phyloP scores from a whole-genome alignment of 495 filamentous ascomycete species.

The Rostrohypoxylon terebratum region DNA sequence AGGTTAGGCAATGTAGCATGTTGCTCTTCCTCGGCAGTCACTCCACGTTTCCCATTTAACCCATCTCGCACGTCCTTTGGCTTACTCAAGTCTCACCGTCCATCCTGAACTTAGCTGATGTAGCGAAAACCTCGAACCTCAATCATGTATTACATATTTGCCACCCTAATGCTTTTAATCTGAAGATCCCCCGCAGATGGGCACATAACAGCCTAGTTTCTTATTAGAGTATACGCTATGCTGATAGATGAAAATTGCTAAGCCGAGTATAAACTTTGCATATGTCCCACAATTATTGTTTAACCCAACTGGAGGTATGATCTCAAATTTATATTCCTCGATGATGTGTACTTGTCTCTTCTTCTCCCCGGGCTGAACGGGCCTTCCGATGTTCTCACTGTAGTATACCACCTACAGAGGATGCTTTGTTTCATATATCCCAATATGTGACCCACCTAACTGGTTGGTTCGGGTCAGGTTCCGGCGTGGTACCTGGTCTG shows the following conservation, averaged over 20 bases:
- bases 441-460: background rate
- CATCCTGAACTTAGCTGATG: background rate
- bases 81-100: background rate
- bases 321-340: background rate
- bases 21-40: background rate
- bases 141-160: background rate
- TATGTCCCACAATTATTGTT: background rate
- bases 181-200: background rate
- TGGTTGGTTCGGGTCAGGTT: background rate
- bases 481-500: background rate
- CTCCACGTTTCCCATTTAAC: background rate
- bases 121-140: background rate
- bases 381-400: background rate
- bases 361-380: background rate
- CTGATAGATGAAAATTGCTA: background rate
- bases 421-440: background rate
- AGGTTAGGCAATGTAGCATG: background rate
- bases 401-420: background rate
- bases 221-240: background rate
- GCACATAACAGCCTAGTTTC: background rate
- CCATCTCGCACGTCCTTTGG: background rate
- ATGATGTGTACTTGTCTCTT: background rate
- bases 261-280: background rate
- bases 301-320: background rate
- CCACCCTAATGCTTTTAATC: background rate